Base-by-base conservation (phyloP, 1,284 basidiomycete species). In the Stereum hirsutum region DNA sequence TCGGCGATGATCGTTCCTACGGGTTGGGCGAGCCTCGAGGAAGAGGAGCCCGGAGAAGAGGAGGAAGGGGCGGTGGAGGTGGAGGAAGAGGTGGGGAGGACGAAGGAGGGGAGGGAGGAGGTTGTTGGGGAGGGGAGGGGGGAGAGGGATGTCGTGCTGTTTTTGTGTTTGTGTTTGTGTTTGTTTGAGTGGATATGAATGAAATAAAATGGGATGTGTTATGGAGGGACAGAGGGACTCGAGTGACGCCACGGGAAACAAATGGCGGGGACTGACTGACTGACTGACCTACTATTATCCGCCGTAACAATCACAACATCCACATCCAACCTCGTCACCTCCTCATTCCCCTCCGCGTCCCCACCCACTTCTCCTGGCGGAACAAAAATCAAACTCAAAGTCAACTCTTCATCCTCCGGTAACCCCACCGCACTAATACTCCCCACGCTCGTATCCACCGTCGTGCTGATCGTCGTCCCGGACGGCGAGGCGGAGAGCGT, bases 301-400 rank as follows among this genome's bases (percentile, higher is more conserved):
- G 47, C 43, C 4, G n/a, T 19, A 19, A 51, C 46, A 20, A 45
- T 48, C 43, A 61, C 50, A 2, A 54, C 51, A 43, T 56, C 54
- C 33, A 61, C 54, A 30, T 56, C 57, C 15, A 61, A 45, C 14
- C 48, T 44, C 12, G 56, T 26, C 21, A 26, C 54, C 11, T 48
- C 41, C n/a, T n/a, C n/a, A n/a, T n/a, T n/a, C n/a, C n/a, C n/a
- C n/a, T n/a, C n/a, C n/a, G n/a, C n/a, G n/a, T n/a, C n/a, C n/a
- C n/a, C n/a, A n/a, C n/a, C n/a, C 7, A 24, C 17, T 2, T 49
- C 43, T n/a, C 45, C 35, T 5, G 27, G 15, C 14, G 45, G 32
- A 10, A 57, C 43, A 42, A 52, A 61, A 28, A 56, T 58, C 11
- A 61, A 38, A n/a, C 54, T 49, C 20, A 61, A 48, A 10, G 55